Evolutionary conservation across 768 basidiomycete species (phyloP), one percentile per base, ranked within the genome.

Genomic region (Xerocomellus intermedius): DNA sequence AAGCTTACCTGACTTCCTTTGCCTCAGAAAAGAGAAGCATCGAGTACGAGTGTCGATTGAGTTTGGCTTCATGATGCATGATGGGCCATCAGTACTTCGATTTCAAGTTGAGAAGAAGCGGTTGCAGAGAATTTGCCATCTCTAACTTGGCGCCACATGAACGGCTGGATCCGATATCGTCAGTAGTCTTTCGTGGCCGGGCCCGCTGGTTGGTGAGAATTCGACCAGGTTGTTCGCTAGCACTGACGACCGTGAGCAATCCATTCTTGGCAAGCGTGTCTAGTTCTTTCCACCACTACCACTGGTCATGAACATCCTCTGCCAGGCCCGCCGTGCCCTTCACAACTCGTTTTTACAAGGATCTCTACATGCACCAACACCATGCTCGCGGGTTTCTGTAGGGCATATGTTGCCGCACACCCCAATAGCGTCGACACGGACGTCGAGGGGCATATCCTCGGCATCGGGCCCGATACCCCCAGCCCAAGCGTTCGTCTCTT

Each of bases 401-500:
- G 28, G 53, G 43, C 52, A 42, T 13, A 2, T 39, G 10, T 24
- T 38, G n/a, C 43, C 41, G 42, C 33, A 30, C 17, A n/a, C 33
- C 45, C 24, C 58, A 32, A 14, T 48, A 32, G 16, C 33, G 39
- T 24, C 36, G 19, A 42, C 50, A 36, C 57, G 41, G 24, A 53
- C 42, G 9, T 36, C 35, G 42, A 60, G 63, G 56, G 19, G 38
- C 19, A 43, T 63, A 39, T 68, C 59, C 17, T 58, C 54, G 14
- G 32, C 55, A 44, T 49, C 63, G 14, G n/a, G 46, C 46, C 48
- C 49, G 28, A 42, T 46, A 37, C 39, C 43, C 17, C 44, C 17
- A 38, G n/a, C 42, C 26, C 64, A 66, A 48, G 49, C 43, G 66
- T 67, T 55, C 62, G 66, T 64, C 48, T 56, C 37, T 28, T 52